Evolutionary conservation across 805 yeast species (phyloP), one percentile per base, ranked within the genome.

Genomic region (Helenozyma baotianmanensis): DNA sequence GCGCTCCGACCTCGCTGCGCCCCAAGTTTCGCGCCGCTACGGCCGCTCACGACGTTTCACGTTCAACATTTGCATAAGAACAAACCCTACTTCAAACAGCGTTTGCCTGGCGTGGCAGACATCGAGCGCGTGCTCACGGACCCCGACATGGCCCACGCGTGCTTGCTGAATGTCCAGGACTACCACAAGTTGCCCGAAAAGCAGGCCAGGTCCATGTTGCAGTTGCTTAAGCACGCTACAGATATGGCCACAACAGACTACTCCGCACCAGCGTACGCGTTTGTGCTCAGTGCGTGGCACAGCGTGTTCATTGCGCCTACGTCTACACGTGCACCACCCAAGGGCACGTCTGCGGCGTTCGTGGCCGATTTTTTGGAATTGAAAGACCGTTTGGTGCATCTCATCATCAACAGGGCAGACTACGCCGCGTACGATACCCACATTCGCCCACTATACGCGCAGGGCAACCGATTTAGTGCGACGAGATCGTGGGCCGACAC

Each of bases 361-460:
- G 5, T 6, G 5, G 19, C 19, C 19, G 8, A 17, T 6, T 17
- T 17, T 17, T 8, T 17, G 8, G 8, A 8, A 5, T 17, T 47
- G 18, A 50, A 51, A 35, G 51, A 50, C 21, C 35, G 33, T 3
- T 35, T 62, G 23, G 40, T 51, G 12, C 58, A 59, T 28, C 30
- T 49, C n/a, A 36, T 57, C 36, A 53, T 60, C 32, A 60, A 60
- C 31, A 41, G 47, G 7, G 46, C 50, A 23, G 50, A 49, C 21
- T 58, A 47, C 36, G 32, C 38, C 8, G 25, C 49, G 5, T 62
- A 61, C 36, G 23, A 25, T 12, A 6, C 19, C 19, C 8, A 6
- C 7, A 17, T 17, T 8, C 5, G 19, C 7, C 19, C 19, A 5
- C 19, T 17, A 6, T 17, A 17, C 19, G 19, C 19, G 5, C n/a